Evolutionary conservation across 306 rosid genomes (phyloP), one percentile per base, ranked within the genome.

Genomic region (Medicago ruthenica): DNA sequence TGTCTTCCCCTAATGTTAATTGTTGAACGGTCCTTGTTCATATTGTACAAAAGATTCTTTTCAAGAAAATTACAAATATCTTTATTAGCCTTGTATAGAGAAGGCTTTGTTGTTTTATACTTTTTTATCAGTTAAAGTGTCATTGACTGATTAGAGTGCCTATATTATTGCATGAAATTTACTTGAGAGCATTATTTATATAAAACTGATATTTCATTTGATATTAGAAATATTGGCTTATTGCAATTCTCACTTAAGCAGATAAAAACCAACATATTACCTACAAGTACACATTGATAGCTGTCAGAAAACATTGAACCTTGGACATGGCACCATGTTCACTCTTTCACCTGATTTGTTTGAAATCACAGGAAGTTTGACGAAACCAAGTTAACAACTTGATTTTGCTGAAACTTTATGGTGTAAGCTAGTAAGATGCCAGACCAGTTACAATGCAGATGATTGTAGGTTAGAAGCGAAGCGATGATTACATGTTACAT

Each of bases 41-140:
- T 71, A 4, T 47, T 58, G 85, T 64, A 77, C 58, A 66, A 64
- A 70, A 53, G 74, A 71, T 71, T 71, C 47, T 81, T 44, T 71
- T 81, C 75, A 44, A 58, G 75, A 81, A 55, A 55, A 64, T 64
- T 54, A 64, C 36, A 36, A 54, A 71, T 24, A 45, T 64, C n/a
- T 45, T 53, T 21, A 63, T 64, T 63, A 53, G 54, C 31, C 61
- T 20, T 62, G 80, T 59, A 6, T 67, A 61, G 8, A 39, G 61
- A 48, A 57, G 55, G 50, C 20, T 34, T n/a, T 61, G 62, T 76
- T 75, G 77, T 62, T 51, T 62, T 81, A 41, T 55, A 65, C 41
- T 79, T 63, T 57, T 44, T 39, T 12, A 11, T 58, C 76, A 44
- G 31, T 71, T 60, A 59, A 7, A 4, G 37, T 34, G 37, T 34